Percentiles rank a stretch among this genome's conserved stretches.
phyloP scores from a whole-genome alignment of 2,329 filamentous ascomycete species.

The Chaetomiaceae sp. region DNA sequence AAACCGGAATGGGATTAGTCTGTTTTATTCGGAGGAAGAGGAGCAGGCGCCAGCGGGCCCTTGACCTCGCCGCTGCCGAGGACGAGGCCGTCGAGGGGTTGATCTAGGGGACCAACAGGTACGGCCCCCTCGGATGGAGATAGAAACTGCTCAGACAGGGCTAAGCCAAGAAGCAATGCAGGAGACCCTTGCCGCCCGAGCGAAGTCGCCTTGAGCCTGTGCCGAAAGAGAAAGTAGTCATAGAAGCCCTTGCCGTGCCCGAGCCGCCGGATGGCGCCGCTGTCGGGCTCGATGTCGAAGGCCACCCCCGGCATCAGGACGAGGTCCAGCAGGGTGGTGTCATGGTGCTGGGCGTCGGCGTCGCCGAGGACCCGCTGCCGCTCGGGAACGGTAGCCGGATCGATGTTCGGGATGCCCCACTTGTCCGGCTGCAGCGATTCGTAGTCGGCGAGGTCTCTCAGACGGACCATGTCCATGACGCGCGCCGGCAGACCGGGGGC shows the following conservation, averaged over 20 bases:
- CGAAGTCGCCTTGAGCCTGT: slow-evolving; percentile 44
- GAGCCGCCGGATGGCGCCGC: slow-evolving; percentile 62
- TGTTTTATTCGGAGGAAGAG: slow-evolving; percentile 27
- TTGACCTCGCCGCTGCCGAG: slow-evolving; percentile 64
- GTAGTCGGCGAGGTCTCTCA: slow-evolving; percentile 72
- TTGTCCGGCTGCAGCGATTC: slow-evolving; percentile 69
- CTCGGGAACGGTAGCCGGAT: slow-evolving; percentile 56
- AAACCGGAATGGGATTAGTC: slow-evolving; percentile 53
- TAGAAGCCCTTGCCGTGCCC: slow-evolving; percentile 98
- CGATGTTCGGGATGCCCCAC: slow-evolving; percentile 93
- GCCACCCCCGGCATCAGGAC: slow-evolving; percentile 91
- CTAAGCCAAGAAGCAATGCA: slow-evolving; percentile 66
- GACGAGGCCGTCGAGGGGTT: slow-evolving; percentile 72
- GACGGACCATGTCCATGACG: slow-evolving; percentile 92
- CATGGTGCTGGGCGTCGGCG: slow-evolving; percentile 41
- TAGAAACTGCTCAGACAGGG: slow-evolving; percentile 81
- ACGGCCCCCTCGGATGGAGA: slow-evolving; percentile 56
- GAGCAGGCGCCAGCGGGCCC: slow-evolving; percentile 24
- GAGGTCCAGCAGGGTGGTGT: slow-evolving; percentile 63
- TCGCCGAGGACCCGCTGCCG: slow-evolving; percentile 72
- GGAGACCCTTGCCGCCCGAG: slow-evolving; percentile 34
- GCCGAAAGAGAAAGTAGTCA: slow-evolving; percentile 83
- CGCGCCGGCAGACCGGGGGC: slow-evolving; percentile 50
- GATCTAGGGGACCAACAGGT: slow-evolving; percentile 72
- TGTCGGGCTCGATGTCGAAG: slow-evolving; percentile 63